Percentiles rank a stretch among this genome's conserved stretches.
These are phyloP conservation scores for Crepidotus variabilis DNA, from an alignment of 768 basidiomycete genomes.

Conservation along the genomic window DNA sequence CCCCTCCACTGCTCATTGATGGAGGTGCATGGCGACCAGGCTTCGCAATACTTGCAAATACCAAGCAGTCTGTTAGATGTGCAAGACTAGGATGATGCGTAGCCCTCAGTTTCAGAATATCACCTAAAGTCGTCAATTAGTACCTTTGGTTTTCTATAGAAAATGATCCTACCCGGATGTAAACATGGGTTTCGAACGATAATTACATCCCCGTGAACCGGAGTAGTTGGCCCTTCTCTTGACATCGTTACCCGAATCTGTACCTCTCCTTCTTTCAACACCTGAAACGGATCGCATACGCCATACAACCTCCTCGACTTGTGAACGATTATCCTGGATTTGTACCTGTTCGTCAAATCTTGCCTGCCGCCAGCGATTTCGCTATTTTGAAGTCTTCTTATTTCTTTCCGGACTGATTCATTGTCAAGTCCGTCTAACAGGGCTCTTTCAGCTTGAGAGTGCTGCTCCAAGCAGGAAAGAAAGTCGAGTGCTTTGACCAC, in stretches of 20 bases:
- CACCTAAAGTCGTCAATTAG: conserved; percentile 33
- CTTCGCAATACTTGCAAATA: conserved; percentile 56
- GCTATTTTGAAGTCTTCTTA: conserved; percentile 40
- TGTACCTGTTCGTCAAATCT: conserved; percentile 41
- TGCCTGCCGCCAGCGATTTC: conserved; percentile 52
- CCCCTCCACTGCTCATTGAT: conserved; percentile 68
- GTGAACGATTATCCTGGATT: conserved; percentile 57
- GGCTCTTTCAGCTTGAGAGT: conserved; percentile 46
- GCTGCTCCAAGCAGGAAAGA: conserved; percentile 45
- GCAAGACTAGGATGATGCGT: conserved; percentile 44
- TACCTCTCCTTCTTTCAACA: conserved; percentile 61
- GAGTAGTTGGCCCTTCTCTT: conserved; percentile 49
- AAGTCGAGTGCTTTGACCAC: conserved; percentile 52
- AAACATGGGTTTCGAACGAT: conserved; percentile 69
- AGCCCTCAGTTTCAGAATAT: conserved; percentile 61
- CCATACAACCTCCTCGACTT: conserved; percentile 63
- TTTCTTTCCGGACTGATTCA: conserved; percentile 31
- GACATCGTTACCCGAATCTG: conserved; percentile 53
- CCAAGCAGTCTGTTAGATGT: conserved; percentile 64
- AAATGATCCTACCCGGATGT: conserved; percentile 46
- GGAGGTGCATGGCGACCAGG: conserved; percentile 61
- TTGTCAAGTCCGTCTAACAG: conserved; percentile 54
- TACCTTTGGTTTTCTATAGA: neutral
- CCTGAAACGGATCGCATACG: conserved; percentile 62
- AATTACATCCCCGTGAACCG: conserved; percentile 57